Evolutionary conservation across 2,329 filamentous ascomycete species (phyloP).

Genomic region (Dactylellina haptotyla): DNA sequence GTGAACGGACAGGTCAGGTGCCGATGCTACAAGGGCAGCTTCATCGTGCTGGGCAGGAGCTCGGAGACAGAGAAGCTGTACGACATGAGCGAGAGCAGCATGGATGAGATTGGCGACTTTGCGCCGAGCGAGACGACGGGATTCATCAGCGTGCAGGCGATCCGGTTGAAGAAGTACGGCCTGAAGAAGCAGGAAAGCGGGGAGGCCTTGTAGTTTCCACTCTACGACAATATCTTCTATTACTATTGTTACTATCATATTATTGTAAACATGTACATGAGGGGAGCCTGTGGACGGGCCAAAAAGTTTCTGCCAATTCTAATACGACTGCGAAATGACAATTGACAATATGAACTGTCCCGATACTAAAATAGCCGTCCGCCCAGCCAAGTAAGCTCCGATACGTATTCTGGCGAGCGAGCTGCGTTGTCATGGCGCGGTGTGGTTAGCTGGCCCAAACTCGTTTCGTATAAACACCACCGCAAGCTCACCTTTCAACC

Average conservation of each 20-base stretch:
- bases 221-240: neutral
- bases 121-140: constrained; percentile 73
- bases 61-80: constrained; percentile 76
- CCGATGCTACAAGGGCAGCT: constrained; percentile 74
- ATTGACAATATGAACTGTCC: neutral
- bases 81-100: constrained; percentile 72
- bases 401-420: constrained; percentile 6
- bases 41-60: constrained; percentile 70
- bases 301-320: neutral
- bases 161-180: constrained; percentile 69
- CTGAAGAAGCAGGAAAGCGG: constrained; percentile 55
- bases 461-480: neutral
- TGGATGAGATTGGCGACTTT: constrained; percentile 78
- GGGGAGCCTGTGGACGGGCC: neutral
- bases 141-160: constrained; percentile 76
- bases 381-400: too few species aligned
- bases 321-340: neutral
- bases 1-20: constrained; percentile 73
- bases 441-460: constrained; percentile 5
- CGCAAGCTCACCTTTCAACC: too few species aligned
- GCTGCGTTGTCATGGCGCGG: constrained; percentile 46
- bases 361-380: neutral
- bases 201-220: constrained; percentile 56
- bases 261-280: neutral
- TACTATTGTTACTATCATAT: neutral